These are phyloP conservation scores for Trichoderma virens DNA, from an alignment of 495 filamentous ascomycete genomes.

Conservation along the genomic window DNA sequence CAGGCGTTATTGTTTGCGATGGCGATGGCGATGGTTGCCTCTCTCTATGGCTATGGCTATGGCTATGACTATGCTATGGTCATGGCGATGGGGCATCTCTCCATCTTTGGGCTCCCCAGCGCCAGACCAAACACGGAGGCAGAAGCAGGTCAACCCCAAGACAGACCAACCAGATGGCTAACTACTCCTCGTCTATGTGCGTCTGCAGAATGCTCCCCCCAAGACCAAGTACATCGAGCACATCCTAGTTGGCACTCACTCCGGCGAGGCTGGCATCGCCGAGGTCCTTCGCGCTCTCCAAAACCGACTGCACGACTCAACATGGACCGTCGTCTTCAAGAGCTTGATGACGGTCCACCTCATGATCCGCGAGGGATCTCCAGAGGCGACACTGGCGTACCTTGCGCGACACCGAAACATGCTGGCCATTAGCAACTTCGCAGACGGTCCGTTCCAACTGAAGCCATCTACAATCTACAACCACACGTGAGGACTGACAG, in stretches of 20 bases:
- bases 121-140: background rate
- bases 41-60: background rate
- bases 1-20: background rate
- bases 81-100: background rate
- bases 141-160: background rate
- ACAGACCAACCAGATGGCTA: background rate
- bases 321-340: constrained; percentile 97
- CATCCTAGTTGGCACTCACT: constrained; percentile 90
- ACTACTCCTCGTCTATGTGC: constrained; percentile 12
- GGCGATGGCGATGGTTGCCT: background rate
- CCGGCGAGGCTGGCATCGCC: constrained; percentile 89
- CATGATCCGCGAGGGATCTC: constrained; percentile 94
- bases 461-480: background rate
- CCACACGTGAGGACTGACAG: background rate
- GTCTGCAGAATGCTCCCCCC: constrained; percentile 72
- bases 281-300: constrained; percentile 93
- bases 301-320: constrained; percentile 81
- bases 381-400: constrained; percentile 78
- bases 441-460: constrained; percentile 63
- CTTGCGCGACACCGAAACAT: constrained; percentile 75
- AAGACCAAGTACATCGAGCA: constrained; percentile 99
- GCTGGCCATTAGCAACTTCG: constrained; percentile 82
- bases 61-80: background rate
- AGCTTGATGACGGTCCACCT: constrained; percentile 89
- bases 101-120: background rate